These are phyloP conservation scores for Cytospora leucostoma DNA, from an alignment of 2,329 filamentous ascomycete genomes.

Conservation along the genomic window DNA sequence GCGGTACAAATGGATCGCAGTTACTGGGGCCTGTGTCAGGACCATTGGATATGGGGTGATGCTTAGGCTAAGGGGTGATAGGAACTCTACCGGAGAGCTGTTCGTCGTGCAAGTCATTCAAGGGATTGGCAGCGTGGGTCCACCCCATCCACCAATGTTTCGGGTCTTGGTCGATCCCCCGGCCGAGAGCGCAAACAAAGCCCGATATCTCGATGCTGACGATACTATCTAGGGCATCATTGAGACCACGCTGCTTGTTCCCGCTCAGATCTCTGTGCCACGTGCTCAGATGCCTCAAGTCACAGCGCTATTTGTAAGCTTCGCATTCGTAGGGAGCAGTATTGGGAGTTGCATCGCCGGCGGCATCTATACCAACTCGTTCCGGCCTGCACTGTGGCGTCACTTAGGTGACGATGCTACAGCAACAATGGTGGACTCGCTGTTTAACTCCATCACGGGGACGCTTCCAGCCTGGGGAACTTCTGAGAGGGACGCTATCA, in stretches of 20 bases:
- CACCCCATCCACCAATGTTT: background rate
- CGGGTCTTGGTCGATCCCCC: background rate
- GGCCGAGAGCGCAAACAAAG: background rate
- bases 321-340: conserved; percentile 43
- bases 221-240: conserved; percentile 40
- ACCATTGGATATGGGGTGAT: conserved; percentile 53
- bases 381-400: conserved; percentile 40
- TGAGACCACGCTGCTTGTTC: conserved; percentile 44
- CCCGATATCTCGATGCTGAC: background rate
- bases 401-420: conserved; percentile 40
- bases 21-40: conserved; percentile 44
- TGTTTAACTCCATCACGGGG: conserved; percentile 50
- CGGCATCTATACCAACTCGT: conserved; percentile 51
- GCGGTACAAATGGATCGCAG: conserved; percentile 49
- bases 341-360: conserved; percentile 47
- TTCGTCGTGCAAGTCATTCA: conserved; percentile 51
- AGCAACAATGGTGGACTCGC: conserved; percentile 37
- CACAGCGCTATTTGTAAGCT: conserved; percentile 47
- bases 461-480: conserved; percentile 44
- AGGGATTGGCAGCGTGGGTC: conserved; percentile 42
- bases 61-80: conserved; percentile 48
- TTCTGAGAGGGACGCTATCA: conserved; percentile 43
- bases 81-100: conserved; percentile 47
- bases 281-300: conserved; percentile 50
- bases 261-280: conserved; percentile 47